Evolutionary conservation across 257 asterid genomes (phyloP).

Genomic region (Asclepias syriaca): DNA sequence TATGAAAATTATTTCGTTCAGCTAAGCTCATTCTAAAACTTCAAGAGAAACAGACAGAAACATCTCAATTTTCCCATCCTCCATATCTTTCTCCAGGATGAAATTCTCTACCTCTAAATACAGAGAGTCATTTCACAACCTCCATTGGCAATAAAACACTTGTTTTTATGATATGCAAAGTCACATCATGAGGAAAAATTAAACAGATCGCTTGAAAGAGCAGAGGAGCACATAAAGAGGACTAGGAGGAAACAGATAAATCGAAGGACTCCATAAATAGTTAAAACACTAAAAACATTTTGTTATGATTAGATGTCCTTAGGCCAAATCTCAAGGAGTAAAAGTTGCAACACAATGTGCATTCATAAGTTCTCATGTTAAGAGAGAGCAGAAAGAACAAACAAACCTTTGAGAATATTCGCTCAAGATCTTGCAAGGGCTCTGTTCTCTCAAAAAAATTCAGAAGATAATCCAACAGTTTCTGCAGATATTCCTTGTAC

Average conservation of each 20-base stretch:
- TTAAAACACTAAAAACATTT: neutral
- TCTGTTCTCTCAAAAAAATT: conserved; percentile 75
- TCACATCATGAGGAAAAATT: neutral
- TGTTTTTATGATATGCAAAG: neutral
- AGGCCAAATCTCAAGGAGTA: neutral
- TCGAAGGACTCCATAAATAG: neutral
- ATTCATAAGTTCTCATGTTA: neutral
- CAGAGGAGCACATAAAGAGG: neutral
- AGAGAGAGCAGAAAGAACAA: conserved; percentile 3
- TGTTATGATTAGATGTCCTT: neutral
- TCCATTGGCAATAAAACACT: neutral
- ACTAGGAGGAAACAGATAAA: neutral
- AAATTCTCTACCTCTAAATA: neutral
- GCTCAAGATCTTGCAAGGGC: conserved; percentile 84
- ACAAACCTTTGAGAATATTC: conserved; percentile 75
- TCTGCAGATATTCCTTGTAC: conserved; percentile 70
- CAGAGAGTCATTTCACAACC: neutral
- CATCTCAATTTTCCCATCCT: neutral
- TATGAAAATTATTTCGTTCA: neutral
- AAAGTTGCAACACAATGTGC: neutral
- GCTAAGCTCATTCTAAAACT: neutral
- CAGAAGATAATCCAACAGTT: conserved; percentile 70
- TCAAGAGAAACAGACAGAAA: neutral
- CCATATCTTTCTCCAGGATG: neutral
- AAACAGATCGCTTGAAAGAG: neutral